phyloP scores from a whole-genome alignment of 1,139 yeast genomes.

The Geotrichum histeridarum region DNA sequence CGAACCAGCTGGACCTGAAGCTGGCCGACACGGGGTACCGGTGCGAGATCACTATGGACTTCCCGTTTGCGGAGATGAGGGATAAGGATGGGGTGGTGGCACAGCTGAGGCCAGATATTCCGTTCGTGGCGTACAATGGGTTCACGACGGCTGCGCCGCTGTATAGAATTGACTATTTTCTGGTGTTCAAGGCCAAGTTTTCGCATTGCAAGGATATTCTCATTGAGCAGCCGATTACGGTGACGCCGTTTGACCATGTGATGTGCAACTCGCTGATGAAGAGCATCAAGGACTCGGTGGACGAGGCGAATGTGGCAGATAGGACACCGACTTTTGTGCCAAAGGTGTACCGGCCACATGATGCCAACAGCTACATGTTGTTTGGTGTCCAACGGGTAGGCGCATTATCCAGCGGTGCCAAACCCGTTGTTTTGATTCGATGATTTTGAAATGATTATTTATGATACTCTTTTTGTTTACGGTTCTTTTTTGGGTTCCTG shows the following conservation, averaged over 20 bases:
- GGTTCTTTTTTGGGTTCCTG: background rate
- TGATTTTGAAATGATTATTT: background rate
- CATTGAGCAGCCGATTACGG: slow-evolving; percentile 37
- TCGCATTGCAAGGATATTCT: slow-evolving; percentile 40
- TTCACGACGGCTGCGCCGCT: slow-evolving; percentile 38
- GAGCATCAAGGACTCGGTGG: slow-evolving; percentile 36
- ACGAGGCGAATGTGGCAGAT: slow-evolving; percentile 26
- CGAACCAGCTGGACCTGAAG: slow-evolving; percentile 31
- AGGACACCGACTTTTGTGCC: slow-evolving; percentile 7
- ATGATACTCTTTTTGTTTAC: background rate
- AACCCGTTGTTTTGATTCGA: slow-evolving; percentile 17
- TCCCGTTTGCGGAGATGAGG: slow-evolving; percentile 31
- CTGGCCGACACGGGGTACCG: slow-evolving; percentile 31
- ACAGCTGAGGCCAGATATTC: slow-evolving; percentile 37
- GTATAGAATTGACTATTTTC: slow-evolving; percentile 36
- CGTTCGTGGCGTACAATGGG: slow-evolving; percentile 34
- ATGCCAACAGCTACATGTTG: slow-evolving; percentile 14
- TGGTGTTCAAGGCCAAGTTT: slow-evolving; percentile 38
- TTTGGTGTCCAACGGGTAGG: slow-evolving; percentile 18
- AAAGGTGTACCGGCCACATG: slow-evolving; percentile 18
- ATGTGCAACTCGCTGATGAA: slow-evolving; percentile 38
- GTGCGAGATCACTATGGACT: slow-evolving; percentile 33
- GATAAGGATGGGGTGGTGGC: slow-evolving; percentile 33
- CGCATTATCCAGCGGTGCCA: slow-evolving; percentile 15
- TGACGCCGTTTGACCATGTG: slow-evolving; percentile 40